Evolutionary conservation across 2,329 filamentous ascomycete genomes (phyloP), one percentile per base, ranked within the genome.

Genomic region (Calonectria crousiana): DNA sequence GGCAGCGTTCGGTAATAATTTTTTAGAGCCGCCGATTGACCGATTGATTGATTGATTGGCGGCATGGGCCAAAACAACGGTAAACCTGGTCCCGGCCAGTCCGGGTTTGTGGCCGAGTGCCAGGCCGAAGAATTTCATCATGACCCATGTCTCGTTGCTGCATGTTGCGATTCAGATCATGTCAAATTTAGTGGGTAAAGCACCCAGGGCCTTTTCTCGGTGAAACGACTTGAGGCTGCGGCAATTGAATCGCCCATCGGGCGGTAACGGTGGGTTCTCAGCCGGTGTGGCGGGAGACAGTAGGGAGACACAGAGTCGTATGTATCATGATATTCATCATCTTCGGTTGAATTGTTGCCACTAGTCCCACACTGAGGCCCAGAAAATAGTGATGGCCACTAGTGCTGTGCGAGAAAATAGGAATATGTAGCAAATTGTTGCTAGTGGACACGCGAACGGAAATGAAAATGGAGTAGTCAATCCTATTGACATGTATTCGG

Each of bases 31-130:
- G 58, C 58, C 58, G 71, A 58, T 68, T 58, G 69, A 67, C 38
- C 28, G 69, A 69, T 73, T 69, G 71, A 51, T 65, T 44, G 52
- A 44, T 32, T 41, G 66, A 73, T 72, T 38, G 71, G 60, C 38
- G n/a, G 70, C 53, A 67, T 62, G 49, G 44, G 28, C 41, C 20
- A 49, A 49, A 71, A 14, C 52, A 20, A 49, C 28, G 66, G n/a
- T 38, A 64, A 36, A 51, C 71, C 71, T 41, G 67, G 68, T 51
- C 67, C 68, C 68, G 49, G 72, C 52, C 62, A 67, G 68, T 32
- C 73, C 60, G 66, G 66, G 71, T 71, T 58, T 72, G 73, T 62
- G 65, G 73, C 73, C 73, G 73, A 74, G 72, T 38, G 32, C 69
- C 41, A 58, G 69, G 73, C 73, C 73, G 73, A 72, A 71, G 32